Percentiles rank a stretch among this genome's conserved stretches.
These are phyloP conservation scores for Ceratocystis diversiconidia DNA, from an alignment of 2,329 filamentous ascomycete species.

Conservation along the genomic window DNA sequence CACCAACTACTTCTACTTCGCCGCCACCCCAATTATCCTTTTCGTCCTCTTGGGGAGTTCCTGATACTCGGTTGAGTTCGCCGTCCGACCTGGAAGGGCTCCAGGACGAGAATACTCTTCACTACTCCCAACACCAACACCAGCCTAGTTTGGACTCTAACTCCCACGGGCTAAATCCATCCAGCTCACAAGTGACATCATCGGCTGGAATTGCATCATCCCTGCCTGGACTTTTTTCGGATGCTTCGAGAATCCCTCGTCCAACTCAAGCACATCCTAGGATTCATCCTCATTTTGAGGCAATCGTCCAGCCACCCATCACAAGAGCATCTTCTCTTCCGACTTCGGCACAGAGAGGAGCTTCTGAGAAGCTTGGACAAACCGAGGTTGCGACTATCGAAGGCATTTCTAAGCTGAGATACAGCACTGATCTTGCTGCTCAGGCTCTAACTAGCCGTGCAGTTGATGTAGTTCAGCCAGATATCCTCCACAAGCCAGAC, in stretches of 20 bases:
- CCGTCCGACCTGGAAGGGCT: not conserved
- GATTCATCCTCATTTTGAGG: not conserved
- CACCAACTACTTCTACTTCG: not conserved
- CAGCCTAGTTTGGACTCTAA: not conserved
- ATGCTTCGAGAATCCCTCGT: constrained; percentile 1
- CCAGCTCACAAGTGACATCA: not conserved
- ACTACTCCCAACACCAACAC: not conserved
- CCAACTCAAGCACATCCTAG: not conserved
- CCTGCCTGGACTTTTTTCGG: not conserved
- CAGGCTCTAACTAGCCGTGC: not conserved
- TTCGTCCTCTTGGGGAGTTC: constrained; percentile 1
- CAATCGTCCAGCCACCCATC: not conserved
- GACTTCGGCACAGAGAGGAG: not conserved
- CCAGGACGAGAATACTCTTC: not conserved
- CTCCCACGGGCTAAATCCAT: not conserved
- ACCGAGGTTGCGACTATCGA: not conserved
- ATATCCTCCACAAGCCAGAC: not conserved
- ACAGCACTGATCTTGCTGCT: not conserved
- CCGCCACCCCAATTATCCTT: not conserved
- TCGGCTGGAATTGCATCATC: not conserved
- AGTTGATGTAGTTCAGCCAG: not conserved
- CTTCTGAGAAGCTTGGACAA: not conserved
- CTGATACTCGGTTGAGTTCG: not conserved
- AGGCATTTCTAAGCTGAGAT: not conserved
- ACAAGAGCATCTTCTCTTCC: constrained; percentile 1